These are phyloP conservation scores for Candida odintsovae DNA, from an alignment of 805 yeast genomes.

Conservation along the genomic window DNA sequence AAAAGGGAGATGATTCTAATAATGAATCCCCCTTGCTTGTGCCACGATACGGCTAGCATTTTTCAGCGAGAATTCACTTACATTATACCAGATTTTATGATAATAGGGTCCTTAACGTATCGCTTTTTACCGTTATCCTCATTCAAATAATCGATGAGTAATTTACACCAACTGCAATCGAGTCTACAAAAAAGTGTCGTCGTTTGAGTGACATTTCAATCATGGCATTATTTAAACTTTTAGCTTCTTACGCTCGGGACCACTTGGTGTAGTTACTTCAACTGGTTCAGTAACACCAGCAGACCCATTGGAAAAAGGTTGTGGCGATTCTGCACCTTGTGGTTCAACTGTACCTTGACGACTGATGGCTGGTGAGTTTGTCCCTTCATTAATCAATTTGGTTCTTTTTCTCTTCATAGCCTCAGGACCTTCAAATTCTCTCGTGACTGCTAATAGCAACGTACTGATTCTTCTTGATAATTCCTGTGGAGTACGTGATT, in stretches of 20 bases:
- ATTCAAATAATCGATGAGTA: too few relatives aligned
- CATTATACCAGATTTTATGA: too few relatives aligned
- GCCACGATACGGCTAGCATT: too few relatives aligned
- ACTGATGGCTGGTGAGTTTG: slow-evolving; percentile 19
- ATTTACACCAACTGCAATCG: too few relatives aligned
- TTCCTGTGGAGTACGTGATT: slow-evolving; percentile 68
- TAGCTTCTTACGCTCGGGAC: slow-evolving; percentile 10
- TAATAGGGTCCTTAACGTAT: too few relatives aligned
- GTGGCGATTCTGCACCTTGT: not conserved
- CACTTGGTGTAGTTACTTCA: not conserved
- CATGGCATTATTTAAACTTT: slow-evolving; percentile 4
- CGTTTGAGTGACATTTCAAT: not conserved
- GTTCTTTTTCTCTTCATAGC: slow-evolving; percentile 43
- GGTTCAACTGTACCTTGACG: slow-evolving; percentile 30
- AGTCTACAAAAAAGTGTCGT: too few relatives aligned
- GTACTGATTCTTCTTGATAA: slow-evolving; percentile 65
- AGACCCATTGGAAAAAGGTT: not conserved
- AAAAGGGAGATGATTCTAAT: too few relatives aligned
- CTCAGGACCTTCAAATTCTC: slow-evolving; percentile 63
- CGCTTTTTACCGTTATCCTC: too few relatives aligned
- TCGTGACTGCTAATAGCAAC: slow-evolving; percentile 57
- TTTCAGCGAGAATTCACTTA: too few relatives aligned
- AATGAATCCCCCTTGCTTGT: too few relatives aligned
- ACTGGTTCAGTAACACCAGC: not conserved
- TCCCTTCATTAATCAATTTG: slow-evolving; percentile 8